Evolutionary conservation across 176 grass and related monocot species (phyloP), one percentile per base, ranked within the genome.

Genomic region (Musa troglodytarum): DNA sequence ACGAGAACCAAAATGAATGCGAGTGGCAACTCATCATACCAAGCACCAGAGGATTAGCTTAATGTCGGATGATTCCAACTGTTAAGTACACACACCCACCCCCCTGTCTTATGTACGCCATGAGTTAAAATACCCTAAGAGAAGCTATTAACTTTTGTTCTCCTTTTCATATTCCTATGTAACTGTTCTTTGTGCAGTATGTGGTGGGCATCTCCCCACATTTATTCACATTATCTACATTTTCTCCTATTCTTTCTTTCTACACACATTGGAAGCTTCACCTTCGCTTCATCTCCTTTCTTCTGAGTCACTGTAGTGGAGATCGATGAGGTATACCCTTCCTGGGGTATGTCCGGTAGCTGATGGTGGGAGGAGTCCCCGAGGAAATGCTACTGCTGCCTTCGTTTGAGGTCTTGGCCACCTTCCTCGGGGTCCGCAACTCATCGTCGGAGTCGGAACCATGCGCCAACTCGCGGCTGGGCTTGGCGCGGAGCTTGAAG

Each of bases 271-370:
- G 29, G 29, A 34, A 34, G 28, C 28, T 29, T 29, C 28, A 29
- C 28, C 28, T 29, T 29, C 2, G 29, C 19, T 13, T 12, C 19
- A 53, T 54, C 12, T 69, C 50, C 13, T 49, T 9, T 79, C 13
- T 75, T 75, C 50, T 22, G 17, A 66, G 20, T 34, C 29, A 34
- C 29, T 65, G 81, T 54, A 77, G 78, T 65, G 79, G 83, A 26
- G 83, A 73, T 28, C 83, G 53, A 51, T 81, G 83, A 49, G 83
- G 83, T 63, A 73, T 61, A 58, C 83, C 79, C 78, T 86, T 86
- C 1, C 83, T 54, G 29, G 78, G 58, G 29, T 78, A 81, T 15
- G 76, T 81, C 34, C 83, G 83, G 58, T 57, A 81, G 69, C 54
- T 86, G 21, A 73, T 54, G 22, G 72, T 86, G 25, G 83, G 83